phyloP scores from a whole-genome alignment of 2,329 filamentous ascomycete genomes.

The Fusarium haematococcum region DNA sequence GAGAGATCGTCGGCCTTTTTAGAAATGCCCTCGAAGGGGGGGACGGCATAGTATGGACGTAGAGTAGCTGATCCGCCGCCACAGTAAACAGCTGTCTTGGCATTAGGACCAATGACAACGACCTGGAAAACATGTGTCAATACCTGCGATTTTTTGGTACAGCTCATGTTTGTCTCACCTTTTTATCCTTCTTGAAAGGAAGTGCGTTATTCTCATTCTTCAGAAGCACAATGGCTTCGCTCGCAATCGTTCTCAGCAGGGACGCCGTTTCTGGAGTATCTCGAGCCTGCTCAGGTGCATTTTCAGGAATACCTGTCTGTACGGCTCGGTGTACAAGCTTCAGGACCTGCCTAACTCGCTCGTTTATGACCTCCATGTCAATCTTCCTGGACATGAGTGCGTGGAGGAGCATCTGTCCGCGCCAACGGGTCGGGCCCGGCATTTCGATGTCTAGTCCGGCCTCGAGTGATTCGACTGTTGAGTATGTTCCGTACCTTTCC shows the following conservation, averaged over 20 bases:
- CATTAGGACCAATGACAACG: slow-evolving; percentile 68
- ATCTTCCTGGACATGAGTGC: slow-evolving; percentile 68
- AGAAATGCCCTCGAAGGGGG: slow-evolving; percentile 77
- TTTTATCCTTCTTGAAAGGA: slow-evolving; percentile 72
- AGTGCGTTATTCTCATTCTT: slow-evolving; percentile 76
- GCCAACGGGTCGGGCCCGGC: slow-evolving; percentile 66
- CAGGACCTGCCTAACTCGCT: slow-evolving; percentile 68
- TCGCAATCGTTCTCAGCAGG: slow-evolving; percentile 75
- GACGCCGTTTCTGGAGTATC: slow-evolving; percentile 72
- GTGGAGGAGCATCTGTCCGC: slow-evolving; percentile 64
- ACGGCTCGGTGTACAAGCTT: slow-evolving; percentile 67
- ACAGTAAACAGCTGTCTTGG: slow-evolving; percentile 67
- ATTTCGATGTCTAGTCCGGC: slow-evolving; percentile 71
- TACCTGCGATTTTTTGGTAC: neutral
- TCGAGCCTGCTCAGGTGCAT: slow-evolving; percentile 63
- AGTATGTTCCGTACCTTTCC: slow-evolving; percentile 59
- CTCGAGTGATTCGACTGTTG: slow-evolving; percentile 61
- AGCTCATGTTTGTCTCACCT: slow-evolving; percentile 49
- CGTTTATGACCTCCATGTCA: slow-evolving; percentile 64
- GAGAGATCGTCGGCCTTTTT: slow-evolving; percentile 59
- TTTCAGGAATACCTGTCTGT: slow-evolving; percentile 66
- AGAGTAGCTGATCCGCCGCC: slow-evolving; percentile 75
- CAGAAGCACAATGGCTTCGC: slow-evolving; percentile 77
- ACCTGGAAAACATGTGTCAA: neutral
- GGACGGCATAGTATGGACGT: slow-evolving; percentile 74